Evolutionary conservation across 768 basidiomycete genomes (phyloP), one percentile per base, ranked within the genome.

Genomic region (Mycena floridula): DNA sequence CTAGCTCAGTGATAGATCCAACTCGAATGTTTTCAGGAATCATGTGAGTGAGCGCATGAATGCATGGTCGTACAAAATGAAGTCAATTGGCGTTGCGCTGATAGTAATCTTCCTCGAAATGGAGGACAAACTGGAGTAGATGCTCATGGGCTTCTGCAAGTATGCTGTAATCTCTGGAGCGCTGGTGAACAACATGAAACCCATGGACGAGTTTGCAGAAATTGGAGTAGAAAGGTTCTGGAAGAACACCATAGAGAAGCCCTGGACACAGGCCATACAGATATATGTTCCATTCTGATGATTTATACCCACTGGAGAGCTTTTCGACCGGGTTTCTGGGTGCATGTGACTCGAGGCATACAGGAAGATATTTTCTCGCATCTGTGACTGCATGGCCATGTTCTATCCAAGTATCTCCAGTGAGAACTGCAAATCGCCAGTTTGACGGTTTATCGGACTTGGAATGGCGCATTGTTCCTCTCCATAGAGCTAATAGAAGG

Each of bases 11-110:
- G 0, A 41, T 48, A 22, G 59, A 58, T 0, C 65, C 61, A 25
- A 59, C 18, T 3, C 55, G 50, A 0, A 16, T 4, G 30, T 50
- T 42, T 44, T 71, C 61, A 0, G 44, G 42, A 6, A 45, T 50
- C n/a, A 58, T 25, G 40, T 71, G 70, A 1, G 54, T 21, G 8
- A 65, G 40, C 0, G 52, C 45, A 44, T 70, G 67, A 15, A 69
- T 46, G 39, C 59, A 53, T 20, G 49, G 68, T 1, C 54, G 55
- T 11, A 52, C 18, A 44, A 70, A 66, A 42, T 72, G 69, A 16
- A 55, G n/a, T 13, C 49, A 49, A 23, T 50, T 39, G 5, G 23
- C 18, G 2, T 23, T 24, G 1, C 52, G 51, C 16, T 52, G 43
- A 18, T 37, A 30, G 37, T 55, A 55, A 12, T 57, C 26, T 9